Conservation (phyloP, 108 stramenopile genomes). For the Stephanodiscus triporus region DNA sequence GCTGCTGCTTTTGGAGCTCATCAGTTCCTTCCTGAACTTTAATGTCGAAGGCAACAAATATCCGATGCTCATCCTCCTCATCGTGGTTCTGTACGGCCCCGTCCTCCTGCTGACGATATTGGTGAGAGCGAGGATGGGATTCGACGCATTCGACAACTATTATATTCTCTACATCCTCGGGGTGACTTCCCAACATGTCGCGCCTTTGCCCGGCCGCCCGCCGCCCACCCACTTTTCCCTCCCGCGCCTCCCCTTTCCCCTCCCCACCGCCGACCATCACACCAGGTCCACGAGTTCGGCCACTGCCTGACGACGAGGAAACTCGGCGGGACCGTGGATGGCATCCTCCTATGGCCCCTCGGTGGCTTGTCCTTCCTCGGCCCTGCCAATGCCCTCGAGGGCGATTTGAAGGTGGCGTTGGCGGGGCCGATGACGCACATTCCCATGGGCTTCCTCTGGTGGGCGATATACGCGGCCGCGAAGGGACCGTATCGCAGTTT, state of each 20-base stretch:
- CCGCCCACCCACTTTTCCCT: no score
- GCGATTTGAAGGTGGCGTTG: slow-evolving; percentile 52
- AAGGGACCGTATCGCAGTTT: slow-evolving; percentile 12
- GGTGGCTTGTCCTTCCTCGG: slow-evolving; percentile 56
- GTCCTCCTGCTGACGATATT: slow-evolving; percentile 41
- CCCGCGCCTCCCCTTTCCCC: no score
- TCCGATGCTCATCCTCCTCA: slow-evolving; percentile 38
- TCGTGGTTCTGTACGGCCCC: slow-evolving; percentile 48
- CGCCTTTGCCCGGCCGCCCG: no score
- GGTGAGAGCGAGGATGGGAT: no score
- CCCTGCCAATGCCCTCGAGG: slow-evolving; percentile 28
- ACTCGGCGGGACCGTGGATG: slow-evolving; percentile 49
- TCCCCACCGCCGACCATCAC: neutral
- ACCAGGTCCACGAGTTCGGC: slow-evolving; percentile 51
- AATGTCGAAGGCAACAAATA: neutral
- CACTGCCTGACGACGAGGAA: slow-evolving; percentile 43
- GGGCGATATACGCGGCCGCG: slow-evolving; percentile 25
- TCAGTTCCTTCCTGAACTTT: slow-evolving; percentile 11
- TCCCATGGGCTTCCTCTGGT: slow-evolving; percentile 50
- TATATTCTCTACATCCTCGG: no score
- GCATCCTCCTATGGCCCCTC: slow-evolving; percentile 57
- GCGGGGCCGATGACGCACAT: slow-evolving; percentile 55
- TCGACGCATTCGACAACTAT: no score
- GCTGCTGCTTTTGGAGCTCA: slow-evolving; percentile 30
- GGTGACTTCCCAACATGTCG: no score